Evolutionary conservation across 2,329 filamentous ascomycete genomes (phyloP), one percentile per base, ranked within the genome.

Genomic region (Byssoonygena ceratinophila): DNA sequence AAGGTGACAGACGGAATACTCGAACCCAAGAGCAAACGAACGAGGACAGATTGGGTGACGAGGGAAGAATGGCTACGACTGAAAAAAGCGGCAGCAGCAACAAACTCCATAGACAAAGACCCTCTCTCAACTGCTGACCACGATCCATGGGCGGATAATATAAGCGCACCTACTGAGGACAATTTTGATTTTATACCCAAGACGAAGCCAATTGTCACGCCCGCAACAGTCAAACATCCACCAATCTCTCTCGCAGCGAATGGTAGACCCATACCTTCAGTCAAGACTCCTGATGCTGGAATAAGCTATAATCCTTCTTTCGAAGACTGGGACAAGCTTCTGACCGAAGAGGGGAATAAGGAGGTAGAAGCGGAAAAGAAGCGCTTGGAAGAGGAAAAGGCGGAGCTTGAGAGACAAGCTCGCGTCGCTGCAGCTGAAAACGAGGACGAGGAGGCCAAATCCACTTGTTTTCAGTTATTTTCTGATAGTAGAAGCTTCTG

Each of bases 251-350:
- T 97, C 27, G 79, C 86, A n/a, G 85, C 84, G 40, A 87, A 77
- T 63, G 90, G 89, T 34, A 94, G 91, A 67, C 69, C 78, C 0
- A 75, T 94, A 7, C 85, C 87, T 1, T 83, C 89, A 2, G 85
- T 98, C 0, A 76, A 78, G 56, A 85, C 82, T 63, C 92, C 92
- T 1, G 78, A 82, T 5, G 87, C 84, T 14, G 89, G 87, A 54
- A 87, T 84, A 68, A 94, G 87, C 61, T 98, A 98, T 73, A 98
- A 98, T 66, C 92, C 92, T 0, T 74, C 80, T 4, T 94, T 94
- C 60, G 78, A 81, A 57, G 89, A 95, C 57, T 98, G 94, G 77
- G 84, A 90, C 61, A 76, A 80, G 7, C 79, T 91, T 14, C 73
- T 95, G 41, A 76, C 79, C 18, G 75, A 80, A 39, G 87, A 94